Conservation (phyloP, 164 flowering plant species). For the Vitis labrusca region DNA sequence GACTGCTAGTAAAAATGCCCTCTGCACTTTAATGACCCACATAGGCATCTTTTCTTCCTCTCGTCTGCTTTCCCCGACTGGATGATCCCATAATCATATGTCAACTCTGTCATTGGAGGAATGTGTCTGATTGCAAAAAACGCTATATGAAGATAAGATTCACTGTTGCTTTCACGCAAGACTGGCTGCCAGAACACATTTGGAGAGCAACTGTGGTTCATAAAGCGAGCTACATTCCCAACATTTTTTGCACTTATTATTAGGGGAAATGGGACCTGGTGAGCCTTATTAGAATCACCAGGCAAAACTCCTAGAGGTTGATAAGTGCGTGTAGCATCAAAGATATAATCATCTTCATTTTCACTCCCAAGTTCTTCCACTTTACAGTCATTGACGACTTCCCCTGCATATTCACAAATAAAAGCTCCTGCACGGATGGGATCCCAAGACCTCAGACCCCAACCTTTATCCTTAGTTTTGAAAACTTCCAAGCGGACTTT, state of each 20-base stretch:
- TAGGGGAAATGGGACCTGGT: constrained; percentile 14
- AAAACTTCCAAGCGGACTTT: constrained; percentile 33
- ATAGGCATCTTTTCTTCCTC: constrained; percentile 31
- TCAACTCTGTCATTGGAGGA: constrained; percentile 39
- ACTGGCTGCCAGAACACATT: constrained; percentile 33
- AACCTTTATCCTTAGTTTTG: constrained; percentile 34
- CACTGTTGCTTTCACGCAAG: constrained; percentile 13
- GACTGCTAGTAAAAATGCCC: constrained; percentile 22
- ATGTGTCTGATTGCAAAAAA: constrained; percentile 26
- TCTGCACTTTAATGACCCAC: constrained; percentile 40
- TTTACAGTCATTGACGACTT: constrained; percentile 15
- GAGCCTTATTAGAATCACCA: constrained; percentile 8
- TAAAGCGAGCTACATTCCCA: constrained; percentile 39
- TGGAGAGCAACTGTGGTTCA: constrained; percentile 38
- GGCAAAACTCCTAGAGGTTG: constrained; percentile 3
- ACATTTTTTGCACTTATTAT: constrained; percentile 22
- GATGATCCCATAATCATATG: constrained; percentile 44
- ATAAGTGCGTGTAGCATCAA: constrained; percentile 25
- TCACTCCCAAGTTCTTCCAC: constrained; percentile 7
- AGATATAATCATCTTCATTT: constrained; percentile 25
- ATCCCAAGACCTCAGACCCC: constrained; percentile 43
- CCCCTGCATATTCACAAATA: constrained; percentile 42
- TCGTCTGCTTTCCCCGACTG: neutral
- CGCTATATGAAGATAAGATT: constrained; percentile 17
- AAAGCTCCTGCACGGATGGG: constrained; percentile 39